Percentiles rank a stretch among this genome's conserved stretches.
Conservation (phyloP, 495 filamentous ascomycete species). For the Podospora conica region DNA sequence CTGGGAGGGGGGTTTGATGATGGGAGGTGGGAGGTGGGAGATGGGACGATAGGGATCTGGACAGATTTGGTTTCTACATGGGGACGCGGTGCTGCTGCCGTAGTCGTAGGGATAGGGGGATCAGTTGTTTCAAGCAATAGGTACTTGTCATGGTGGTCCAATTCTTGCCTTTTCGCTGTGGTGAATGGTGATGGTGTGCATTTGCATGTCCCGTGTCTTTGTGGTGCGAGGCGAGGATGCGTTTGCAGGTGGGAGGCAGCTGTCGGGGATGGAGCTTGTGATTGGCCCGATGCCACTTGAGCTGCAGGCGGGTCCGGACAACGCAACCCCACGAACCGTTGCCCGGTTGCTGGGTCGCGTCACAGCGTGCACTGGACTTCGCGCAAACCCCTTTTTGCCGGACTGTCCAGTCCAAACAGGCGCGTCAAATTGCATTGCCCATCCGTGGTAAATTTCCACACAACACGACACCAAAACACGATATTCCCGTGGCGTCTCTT, state of each 20-base stretch:
- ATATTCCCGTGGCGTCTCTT: not conserved
- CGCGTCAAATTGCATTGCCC: not conserved
- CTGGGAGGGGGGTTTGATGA: not conserved
- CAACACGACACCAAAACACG: not conserved
- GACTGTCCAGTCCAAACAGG: not conserved
- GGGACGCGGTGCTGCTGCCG: not conserved
- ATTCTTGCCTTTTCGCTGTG: too few relatives aligned
- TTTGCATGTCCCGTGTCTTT: too few relatives aligned
- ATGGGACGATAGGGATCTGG: not conserved
- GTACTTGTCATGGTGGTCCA: not conserved
- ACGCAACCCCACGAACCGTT: not conserved
- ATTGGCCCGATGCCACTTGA: not conserved
- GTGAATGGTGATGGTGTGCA: too few relatives aligned
- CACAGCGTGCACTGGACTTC: not conserved
- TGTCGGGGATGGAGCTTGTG: not conserved
- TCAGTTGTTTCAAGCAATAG: not conserved
- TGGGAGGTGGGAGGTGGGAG: not conserved
- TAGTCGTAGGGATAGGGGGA: not conserved
- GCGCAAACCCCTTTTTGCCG: too few relatives aligned
- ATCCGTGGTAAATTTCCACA: not conserved
- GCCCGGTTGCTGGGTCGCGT: conserved; percentile 7
- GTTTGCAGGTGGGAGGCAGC: not conserved
- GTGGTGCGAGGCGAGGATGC: too few relatives aligned
- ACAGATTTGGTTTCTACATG: not conserved
- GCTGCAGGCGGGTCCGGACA: not conserved